Conservation (phyloP, 192 early-diverging fungal species). For the Podochytrium sp. region DNA sequence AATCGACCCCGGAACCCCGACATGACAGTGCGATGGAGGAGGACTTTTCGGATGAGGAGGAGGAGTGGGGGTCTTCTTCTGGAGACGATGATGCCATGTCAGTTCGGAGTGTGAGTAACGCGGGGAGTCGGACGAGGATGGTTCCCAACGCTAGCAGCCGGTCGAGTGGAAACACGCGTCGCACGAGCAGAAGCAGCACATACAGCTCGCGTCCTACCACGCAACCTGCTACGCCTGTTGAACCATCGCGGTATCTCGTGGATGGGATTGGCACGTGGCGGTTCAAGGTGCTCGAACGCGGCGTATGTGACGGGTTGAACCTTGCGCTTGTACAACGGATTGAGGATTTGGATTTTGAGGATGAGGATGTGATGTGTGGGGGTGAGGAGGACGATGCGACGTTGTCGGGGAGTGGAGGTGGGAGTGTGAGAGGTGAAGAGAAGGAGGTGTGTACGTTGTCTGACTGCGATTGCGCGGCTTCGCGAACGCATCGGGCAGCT, state of each 20-base stretch:
- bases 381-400: background rate
- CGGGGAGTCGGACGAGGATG: no score
- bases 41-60: background rate
- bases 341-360: conserved; percentile 39
- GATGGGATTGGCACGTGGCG: conserved; percentile 32
- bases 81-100: no score
- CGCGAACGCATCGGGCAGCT: no score
- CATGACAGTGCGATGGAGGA: background rate
- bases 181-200: background rate
- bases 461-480: conserved; percentile 3
- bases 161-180: background rate
- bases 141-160: no score
- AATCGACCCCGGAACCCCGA: background rate
- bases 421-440: background rate
- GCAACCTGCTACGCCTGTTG: background rate
- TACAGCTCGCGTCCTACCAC: background rate
- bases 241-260: conserved; percentile 13
- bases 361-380: conserved; percentile 17
- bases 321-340: conserved; percentile 31
- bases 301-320: conserved; percentile 31
- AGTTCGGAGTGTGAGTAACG: no score
- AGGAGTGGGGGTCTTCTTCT: background rate
- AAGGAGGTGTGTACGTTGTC: background rate
- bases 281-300: conserved; percentile 36
- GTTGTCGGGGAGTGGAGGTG: background rate